A percentile compares a stretch with the other conserved stretches of the same genome.
Conservation (phyloP, 306 rosid genomes). For the Inga oerstediana region DNA sequence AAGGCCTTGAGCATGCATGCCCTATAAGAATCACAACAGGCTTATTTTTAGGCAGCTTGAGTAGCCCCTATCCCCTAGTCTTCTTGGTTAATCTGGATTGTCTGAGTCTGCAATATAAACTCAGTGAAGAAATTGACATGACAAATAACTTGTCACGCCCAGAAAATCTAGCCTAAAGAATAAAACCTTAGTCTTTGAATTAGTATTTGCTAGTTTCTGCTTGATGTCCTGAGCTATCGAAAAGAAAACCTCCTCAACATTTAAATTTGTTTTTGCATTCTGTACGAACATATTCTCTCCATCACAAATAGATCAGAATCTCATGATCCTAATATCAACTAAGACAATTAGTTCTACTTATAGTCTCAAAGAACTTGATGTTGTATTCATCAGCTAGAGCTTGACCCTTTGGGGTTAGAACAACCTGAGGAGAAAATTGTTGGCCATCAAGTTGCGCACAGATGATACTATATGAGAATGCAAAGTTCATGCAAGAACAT, state of each 20-base stretch:
- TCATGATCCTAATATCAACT: constrained; percentile 19
- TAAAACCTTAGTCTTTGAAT: constrained; percentile 75
- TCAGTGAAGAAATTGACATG: constrained; percentile 9
- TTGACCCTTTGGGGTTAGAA: constrained; percentile 84
- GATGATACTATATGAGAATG: constrained; percentile 4
- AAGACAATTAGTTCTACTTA: constrained; percentile 41
- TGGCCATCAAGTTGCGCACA: constrained; percentile 23
- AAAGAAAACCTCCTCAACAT: constrained; percentile 90
- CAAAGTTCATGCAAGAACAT: constrained; percentile 1
- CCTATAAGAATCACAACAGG: constrained; percentile 67
- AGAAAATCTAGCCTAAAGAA: constrained; percentile 10
- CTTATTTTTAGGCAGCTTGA: constrained; percentile 30
- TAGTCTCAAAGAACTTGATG: constrained; percentile 86
- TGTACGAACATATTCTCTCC: constrained; percentile 43
- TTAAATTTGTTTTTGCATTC: constrained; percentile 88
- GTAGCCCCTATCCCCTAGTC: constrained; percentile 48
- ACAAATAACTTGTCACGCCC: not conserved
- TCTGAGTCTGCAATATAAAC: constrained; percentile 64
- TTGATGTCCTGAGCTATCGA: constrained; percentile 84
- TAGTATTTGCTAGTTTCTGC: constrained; percentile 81
- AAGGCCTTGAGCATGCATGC: constrained; percentile 31
- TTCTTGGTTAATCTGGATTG: constrained; percentile 71
- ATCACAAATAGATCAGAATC: constrained; percentile 5
- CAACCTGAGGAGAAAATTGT: constrained; percentile 57
- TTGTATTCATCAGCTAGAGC: constrained; percentile 88